These are phyloP conservation scores for Scytalidium lignicola DNA, from an alignment of 2,329 filamentous ascomycete genomes.

Conservation along the genomic window DNA sequence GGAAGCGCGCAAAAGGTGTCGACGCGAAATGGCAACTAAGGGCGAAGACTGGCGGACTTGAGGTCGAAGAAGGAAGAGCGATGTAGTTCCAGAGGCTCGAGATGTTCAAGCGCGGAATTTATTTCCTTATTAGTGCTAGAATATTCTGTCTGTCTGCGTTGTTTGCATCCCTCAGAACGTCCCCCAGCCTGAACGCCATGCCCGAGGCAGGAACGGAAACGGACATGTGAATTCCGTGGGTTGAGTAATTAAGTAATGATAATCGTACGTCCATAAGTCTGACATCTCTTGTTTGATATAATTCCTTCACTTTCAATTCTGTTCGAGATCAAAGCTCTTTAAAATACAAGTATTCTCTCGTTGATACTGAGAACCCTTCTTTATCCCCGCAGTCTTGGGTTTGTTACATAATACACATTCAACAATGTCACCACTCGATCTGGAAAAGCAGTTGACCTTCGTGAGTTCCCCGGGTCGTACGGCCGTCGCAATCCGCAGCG, in stretches of 20 bases:
- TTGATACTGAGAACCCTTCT: background rate
- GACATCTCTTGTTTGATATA: no score
- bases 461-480: conserved; percentile 45
- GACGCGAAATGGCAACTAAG: conserved; percentile 13
- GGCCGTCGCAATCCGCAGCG: background rate
- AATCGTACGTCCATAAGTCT: no score
- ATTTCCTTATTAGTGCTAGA: background rate
- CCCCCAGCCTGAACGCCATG: no score
- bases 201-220: no score
- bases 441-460: conserved; percentile 73
- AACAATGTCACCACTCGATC: conserved; percentile 52
- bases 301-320: no score
- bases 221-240: no score
- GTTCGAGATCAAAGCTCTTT: no score
- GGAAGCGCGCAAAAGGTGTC: conserved; percentile 27
- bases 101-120: background rate
- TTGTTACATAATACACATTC: background rate
- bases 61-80: background rate
- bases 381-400: no score
- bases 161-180: background rate
- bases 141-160: background rate
- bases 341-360: no score
- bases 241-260: no score
- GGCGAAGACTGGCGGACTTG: background rate
- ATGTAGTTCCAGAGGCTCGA: background rate